These are phyloP conservation scores for Cladosporium sp. DNA, from an alignment of 2,329 filamentous ascomycete species.

Conservation along the genomic window DNA sequence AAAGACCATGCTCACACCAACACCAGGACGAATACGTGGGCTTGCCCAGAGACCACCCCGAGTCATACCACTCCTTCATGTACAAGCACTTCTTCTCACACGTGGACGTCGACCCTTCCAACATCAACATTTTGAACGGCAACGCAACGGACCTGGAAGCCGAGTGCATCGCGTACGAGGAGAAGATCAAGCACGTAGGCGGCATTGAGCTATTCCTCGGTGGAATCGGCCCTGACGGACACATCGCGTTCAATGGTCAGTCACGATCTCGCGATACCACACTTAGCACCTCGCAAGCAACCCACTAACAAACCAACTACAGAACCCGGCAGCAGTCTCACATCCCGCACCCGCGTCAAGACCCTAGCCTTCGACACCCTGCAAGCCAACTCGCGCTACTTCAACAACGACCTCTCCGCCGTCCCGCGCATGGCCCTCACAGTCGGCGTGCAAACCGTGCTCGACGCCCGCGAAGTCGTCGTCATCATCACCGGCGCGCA, in stretches of 20 bases:
- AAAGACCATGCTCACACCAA: not conserved
- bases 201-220: conserved; percentile 86
- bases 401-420: conserved; percentile 69
- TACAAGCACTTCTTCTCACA: conserved; percentile 89
- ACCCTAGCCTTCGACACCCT: conserved; percentile 86
- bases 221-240: conserved; percentile 82
- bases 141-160: conserved; percentile 74
- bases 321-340: conserved; percentile 77
- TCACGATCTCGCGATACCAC: not conserved
- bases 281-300: conserved; percentile 55
- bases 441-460: conserved; percentile 79
- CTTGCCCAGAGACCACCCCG: conserved; percentile 77
- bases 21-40: conserved; percentile 80
- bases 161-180: conserved; percentile 79
- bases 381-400: conserved; percentile 82
- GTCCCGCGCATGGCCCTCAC: conserved; percentile 83
- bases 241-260: conserved; percentile 76
- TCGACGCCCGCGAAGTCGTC: conserved; percentile 79
- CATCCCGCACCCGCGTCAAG: conserved; percentile 79
- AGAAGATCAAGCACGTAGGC: conserved; percentile 70
- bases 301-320: conserved; percentile 77
- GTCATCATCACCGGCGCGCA: conserved; percentile 80
- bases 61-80: conserved; percentile 92
- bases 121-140: conserved; percentile 83
- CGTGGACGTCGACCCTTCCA: conserved; percentile 76